Base-by-base conservation (phyloP, 2,329 filamentous ascomycete genomes). In the Tricladium varicosporioides region DNA sequence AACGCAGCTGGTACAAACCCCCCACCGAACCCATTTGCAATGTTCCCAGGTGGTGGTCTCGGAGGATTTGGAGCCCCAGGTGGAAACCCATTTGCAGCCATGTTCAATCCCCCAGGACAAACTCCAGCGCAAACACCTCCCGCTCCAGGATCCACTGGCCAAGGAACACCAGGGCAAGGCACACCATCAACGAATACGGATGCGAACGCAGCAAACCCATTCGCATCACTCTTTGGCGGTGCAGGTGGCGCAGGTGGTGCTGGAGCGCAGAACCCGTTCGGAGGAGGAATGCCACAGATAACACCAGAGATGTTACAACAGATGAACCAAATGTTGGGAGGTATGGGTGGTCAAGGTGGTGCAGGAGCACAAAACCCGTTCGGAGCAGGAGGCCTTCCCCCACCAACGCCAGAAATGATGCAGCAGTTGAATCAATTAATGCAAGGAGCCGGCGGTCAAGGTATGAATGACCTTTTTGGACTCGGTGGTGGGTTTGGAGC, bases 151-250 rank as follows among this genome's bases (percentile, higher is more conserved):
- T 67, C 73, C 44, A 64, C 58, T n/a, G 55, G 53, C n/a, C 56
- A 73, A 65, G 62, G 67, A 50, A 70, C 68, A 27, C 63, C 72
- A 27, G 22, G 22, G 7, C 22, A 27, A 27, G 22, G 22, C 22
- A 27, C 22, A 56, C 56, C 73, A 32, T 66, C 68, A 1, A 63
- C 69, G 53, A 65, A 70, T 22, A 52, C 73, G 54, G 62, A 65
- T 54, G 48, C 67, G 64, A 48, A 72, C 69, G 73, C 80, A 14
- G 74, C 75, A 50, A 90, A 91, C 67, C 88, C 88, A 0, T 91
- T 92, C 65, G 85, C 82, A 1, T 78, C 80, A 40, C 74, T 93
- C 3, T 87, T 92, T 47, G 73, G 73, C 47, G 74, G 74, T 53
- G 75, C 73, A 46, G 71, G 73, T 48, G 74, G 74, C 53, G 75